phyloP scores from a whole-genome alignment of 208 protist species.

The Crithidia acanthocephali region DNA sequence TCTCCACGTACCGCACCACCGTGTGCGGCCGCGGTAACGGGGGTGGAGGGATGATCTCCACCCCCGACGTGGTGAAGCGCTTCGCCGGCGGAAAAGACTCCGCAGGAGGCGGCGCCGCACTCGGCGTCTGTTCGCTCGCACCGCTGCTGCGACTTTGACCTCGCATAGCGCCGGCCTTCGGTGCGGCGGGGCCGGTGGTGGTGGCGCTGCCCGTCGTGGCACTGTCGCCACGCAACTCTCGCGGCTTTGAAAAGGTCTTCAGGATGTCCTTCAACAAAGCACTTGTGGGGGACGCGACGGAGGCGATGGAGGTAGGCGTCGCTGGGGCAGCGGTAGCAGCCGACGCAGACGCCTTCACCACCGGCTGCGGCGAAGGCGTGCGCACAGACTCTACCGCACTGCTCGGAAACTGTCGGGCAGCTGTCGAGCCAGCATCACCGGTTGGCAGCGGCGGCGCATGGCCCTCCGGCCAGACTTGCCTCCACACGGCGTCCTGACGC shows the following conservation, averaged over 20 bases:
- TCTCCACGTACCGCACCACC: conserved; percentile 49
- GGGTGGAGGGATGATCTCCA: conserved; percentile 48
- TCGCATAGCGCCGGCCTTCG: background rate
- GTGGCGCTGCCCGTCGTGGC: background rate
- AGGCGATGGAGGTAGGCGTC: background rate
- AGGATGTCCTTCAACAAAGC: conserved; percentile 51
- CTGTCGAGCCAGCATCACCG: background rate
- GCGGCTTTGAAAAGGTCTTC: conserved; percentile 52
- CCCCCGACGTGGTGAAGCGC: conserved; percentile 19
- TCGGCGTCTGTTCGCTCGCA: background rate
- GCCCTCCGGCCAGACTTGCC: conserved; percentile 29
- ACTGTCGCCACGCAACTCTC: conserved; percentile 5
- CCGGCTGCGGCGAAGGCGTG: background rate
- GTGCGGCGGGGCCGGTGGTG: background rate
- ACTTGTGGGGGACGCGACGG: conserved; percentile 13
- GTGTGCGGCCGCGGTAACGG: conserved; percentile 49
- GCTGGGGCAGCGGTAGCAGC: background rate
- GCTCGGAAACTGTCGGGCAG: background rate
- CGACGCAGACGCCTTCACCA: background rate
- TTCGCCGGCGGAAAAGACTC: background rate
- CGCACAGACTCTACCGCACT: background rate
- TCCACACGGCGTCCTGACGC: conserved; percentile 30
- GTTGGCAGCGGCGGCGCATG: background rate
- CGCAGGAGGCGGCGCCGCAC: background rate
- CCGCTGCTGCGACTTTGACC: background rate